A percentile compares a stretch with the other conserved stretches of the same genome.
Conservation (phyloP, 495 filamentous ascomycete genomes). For the Amphirosellinia nigrospora region DNA sequence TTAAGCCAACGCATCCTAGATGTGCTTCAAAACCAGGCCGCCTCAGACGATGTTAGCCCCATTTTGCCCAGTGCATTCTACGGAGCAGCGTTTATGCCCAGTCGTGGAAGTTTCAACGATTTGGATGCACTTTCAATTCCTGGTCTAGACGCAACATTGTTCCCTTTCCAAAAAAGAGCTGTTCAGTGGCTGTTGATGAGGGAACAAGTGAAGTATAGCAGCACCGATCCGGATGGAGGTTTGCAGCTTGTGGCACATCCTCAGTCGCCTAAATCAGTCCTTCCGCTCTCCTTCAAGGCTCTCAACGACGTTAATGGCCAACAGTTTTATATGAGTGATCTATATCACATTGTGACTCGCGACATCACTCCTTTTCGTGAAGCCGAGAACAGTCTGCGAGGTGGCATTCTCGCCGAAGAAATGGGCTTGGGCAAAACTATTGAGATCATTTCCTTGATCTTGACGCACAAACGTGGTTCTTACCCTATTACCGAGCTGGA, state of each 20-base stretch:
- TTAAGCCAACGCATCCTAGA: conserved; percentile 24
- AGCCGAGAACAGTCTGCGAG: conserved; percentile 53
- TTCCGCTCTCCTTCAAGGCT: conserved; percentile 35
- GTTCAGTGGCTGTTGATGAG: conserved; percentile 54
- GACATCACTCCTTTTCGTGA: conserved; percentile 56
- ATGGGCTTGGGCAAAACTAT: conserved; percentile 97
- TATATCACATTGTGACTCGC: conserved; percentile 66
- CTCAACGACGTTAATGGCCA: conserved; percentile 43
- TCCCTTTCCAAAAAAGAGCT: conserved; percentile 53
- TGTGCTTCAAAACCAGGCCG: not conserved
- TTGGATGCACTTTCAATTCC: conserved; percentile 35
- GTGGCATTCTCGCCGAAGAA: conserved; percentile 86
- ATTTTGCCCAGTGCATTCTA: conserved; percentile 54
- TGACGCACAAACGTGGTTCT: conserved; percentile 58
- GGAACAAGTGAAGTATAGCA: conserved; percentile 49
- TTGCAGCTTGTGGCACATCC: conserved; percentile 31
- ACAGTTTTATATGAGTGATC: conserved; percentile 58
- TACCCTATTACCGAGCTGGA: conserved; percentile 30
- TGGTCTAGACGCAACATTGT: conserved; percentile 42
- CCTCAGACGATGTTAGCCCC: not conserved
- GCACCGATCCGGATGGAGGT: conserved; percentile 11
- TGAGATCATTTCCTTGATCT: conserved; percentile 81
- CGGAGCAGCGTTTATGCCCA: conserved; percentile 47
- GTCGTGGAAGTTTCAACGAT: conserved; percentile 34
- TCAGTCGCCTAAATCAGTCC: conserved; percentile 15